Evolutionary conservation across 208 protist genomes (phyloP), one percentile per base, ranked within the genome.

Genomic region (Giardia muris): DNA sequence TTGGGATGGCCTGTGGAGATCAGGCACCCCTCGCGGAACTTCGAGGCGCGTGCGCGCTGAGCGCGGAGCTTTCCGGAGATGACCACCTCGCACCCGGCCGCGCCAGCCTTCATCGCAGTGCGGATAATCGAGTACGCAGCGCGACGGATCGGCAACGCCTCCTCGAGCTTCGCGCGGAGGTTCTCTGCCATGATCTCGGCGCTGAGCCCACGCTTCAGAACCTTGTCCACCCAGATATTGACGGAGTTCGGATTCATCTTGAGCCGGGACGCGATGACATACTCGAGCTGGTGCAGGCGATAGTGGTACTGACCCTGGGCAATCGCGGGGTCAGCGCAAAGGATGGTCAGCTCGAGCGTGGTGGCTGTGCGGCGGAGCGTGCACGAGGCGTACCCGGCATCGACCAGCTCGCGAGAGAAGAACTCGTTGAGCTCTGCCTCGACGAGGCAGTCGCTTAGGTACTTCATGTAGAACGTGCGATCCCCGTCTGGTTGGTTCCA

Each of bases 371-470:
- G 95, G 93, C 97, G 96, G 93, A 99, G 96, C 44, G 47, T 39
- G 46, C 93, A 87, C 90, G 89, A 89, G 87, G 90, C 87, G 95
- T 96, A 95, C 93, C 97, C 98, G 89, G 98, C 98, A 94, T 99
- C 97, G 89, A 96, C 96, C 42, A 99, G 96, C 95, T 99, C 98
- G 93, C 97, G 96, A 93, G 97, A 98, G 67, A 99, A 95, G 92
- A 99, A 98, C 95, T 99, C 98, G 95, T 99, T 99, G 87, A 99
- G 96, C 96, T 99, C 98, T 92, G 98, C 98, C 95, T 98, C 98
- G 96, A 99, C 98, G 45, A 99, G 97, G 93, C 98, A 87, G 2
- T 90, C 87, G 1, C 48, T 45, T 43, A 90, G 2, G 45, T 47
- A 90, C 87, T 47, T 90, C 10, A 1, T 1, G 44, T 90, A 90